Base-by-base conservation (phyloP, 2,329 filamentous ascomycete species). In the Penicillium freii region DNA sequence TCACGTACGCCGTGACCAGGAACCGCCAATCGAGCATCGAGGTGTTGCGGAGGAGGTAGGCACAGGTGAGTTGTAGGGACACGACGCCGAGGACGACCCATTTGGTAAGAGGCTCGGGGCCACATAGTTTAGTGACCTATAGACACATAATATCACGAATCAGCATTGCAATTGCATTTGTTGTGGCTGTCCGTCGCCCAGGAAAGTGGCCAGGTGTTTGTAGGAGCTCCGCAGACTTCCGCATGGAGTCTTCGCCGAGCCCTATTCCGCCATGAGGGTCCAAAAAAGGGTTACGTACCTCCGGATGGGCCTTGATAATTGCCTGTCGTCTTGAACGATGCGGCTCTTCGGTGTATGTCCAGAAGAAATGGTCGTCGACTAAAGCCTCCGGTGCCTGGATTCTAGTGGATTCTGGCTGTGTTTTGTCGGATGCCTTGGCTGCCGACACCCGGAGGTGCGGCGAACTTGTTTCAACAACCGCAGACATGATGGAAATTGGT, bases 271-370 rank as follows among this genome's bases (percentile, higher is more conserved):
- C 8, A 51, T 42, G 21, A 49, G 52, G 50, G 36, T 40, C 15
- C 31, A 17, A 45, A 54, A 34, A 27, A 50, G 39, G 5, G 31
- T 19, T 13, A 60, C 73, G 21, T 79, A 93, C 92, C 84, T 99
- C 93, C 46, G 94, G 94, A 73, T 99, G 93, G 54, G 93, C 92
- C 80, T 97, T 97, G 78, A 99, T 97, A 69, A 99, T 99, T 61
- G 92, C 91, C 67, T 93, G 85, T 56, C 94, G 85, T 66, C 94
- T 83, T 33, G 93, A 94, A 66, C 92, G 86, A 77, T 99, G 94
- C 61, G 94, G 94, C 78, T 99, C 94, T 75, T 99, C 94, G 10
- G 94, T 97, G 73, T 99, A 97, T 40, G 94, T 96, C 94, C 95
- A 97, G 80, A 96, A 96, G 82, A 97, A 97, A 74, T 87, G 83